Percentiles rank a stretch among this genome's conserved stretches.
Conservation (phyloP, 2,329 filamentous ascomycete species). For the Paradendryphiella salina region DNA sequence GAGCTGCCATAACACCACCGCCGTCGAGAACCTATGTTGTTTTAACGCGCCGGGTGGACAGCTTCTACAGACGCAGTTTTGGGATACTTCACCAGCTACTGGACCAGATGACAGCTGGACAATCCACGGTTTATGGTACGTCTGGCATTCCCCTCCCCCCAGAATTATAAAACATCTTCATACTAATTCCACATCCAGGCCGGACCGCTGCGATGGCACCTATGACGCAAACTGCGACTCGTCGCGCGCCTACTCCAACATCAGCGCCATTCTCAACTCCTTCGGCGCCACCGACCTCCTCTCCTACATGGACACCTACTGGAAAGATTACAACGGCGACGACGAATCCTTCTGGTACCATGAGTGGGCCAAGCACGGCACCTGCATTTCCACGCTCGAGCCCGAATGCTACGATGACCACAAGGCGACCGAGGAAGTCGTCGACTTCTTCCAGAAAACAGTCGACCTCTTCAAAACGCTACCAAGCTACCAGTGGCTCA, state of each 20-base stretch:
- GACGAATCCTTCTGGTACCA: conserved; percentile 70
- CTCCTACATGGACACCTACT: conserved; percentile 69
- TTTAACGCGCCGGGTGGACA: conserved; percentile 74
- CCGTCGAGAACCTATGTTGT: conserved; percentile 69
- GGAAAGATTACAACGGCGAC: conserved; percentile 69
- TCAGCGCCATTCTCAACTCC: conserved; percentile 63
- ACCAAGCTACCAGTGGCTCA: conserved; percentile 66
- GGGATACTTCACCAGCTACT: conserved; percentile 67
- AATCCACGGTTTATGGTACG: conserved; percentile 68
- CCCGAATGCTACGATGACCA: conserved; percentile 65
- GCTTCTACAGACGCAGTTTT: conserved; percentile 75
- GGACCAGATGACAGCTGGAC: conserved; percentile 74
- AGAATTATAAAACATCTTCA: neutral
- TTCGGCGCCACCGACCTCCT: conserved; percentile 61
- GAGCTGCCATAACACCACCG: conserved; percentile 67
- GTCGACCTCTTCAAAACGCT: conserved; percentile 68
- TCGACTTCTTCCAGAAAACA: conserved; percentile 69
- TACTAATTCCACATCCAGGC: conserved; percentile 34
- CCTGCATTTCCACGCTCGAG: conserved; percentile 70
- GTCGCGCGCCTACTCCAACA: conserved; percentile 65
- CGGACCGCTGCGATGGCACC: conserved; percentile 66
- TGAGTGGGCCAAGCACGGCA: conserved; percentile 74
- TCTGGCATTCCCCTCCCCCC: neutral
- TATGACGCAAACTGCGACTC: conserved; percentile 69
- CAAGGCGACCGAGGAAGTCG: conserved; percentile 63